Evolutionary conservation across 2,329 filamentous ascomycete species (phyloP), one percentile per base, ranked within the genome.

Genomic region (Neofusicoccum umdonicola): DNA sequence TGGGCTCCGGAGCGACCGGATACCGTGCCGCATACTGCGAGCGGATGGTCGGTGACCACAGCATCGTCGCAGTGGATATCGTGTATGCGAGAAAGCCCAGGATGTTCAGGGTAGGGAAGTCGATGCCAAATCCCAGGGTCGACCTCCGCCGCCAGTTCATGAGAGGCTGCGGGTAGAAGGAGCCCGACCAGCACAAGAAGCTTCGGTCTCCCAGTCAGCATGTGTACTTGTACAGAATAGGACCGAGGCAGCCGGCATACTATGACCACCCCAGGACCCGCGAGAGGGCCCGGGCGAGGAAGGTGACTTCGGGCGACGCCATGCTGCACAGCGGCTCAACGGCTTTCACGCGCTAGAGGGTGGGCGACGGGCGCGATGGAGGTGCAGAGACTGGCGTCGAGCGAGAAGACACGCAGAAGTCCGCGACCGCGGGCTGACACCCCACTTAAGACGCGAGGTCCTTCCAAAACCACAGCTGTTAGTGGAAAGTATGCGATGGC

Each of bases 81-180:
- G 90, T 83, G 78, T 97, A 97, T 68, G 87, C 86, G 35, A 84
- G 75, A 78, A 94, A 95, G 64, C 91, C 90, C 81, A 84, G 76
- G 44, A 83, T 74, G 77, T 95, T 95, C 70, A 92, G 83, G 17
- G 90, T 83, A 17, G 92, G 92, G 72, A 96, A 97, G 76, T 97
- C 93, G 68, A 96, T 89, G 0, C 92, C 91, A 4, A 94, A 88
- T 45, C 95, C 95, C 19, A 87, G 84, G 4, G 93, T 97, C 8
- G 91, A 90, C 65, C 87, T 86, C 62, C 92, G 89, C 35, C 82
- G 82, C 76, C 84, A 89, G 82, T 97, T 98, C 67, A 92, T 85
- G 66, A 96, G 79, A 6, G 90, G 87, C 75, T 98, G 95, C 1
- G 94, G 93, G 76, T 98, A 98, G 80, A 97, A 98, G 15, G 92